Conservation (phyloP, 108 stramenopile species). For the Stephanodiscus triporus region DNA sequence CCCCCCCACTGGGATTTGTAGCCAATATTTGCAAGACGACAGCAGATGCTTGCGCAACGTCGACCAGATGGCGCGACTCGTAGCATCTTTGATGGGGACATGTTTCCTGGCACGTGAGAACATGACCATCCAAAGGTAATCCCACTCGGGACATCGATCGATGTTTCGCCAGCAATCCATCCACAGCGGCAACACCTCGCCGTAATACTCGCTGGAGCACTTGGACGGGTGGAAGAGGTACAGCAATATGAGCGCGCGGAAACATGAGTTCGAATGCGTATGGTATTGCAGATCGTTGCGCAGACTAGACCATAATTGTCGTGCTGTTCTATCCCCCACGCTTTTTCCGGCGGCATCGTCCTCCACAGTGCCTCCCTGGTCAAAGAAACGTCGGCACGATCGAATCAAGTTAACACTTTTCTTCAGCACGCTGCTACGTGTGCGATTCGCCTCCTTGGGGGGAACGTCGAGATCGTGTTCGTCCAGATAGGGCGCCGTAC, state of each 20-base stretch:
- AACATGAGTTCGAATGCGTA: conserved; percentile 86
- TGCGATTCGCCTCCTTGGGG: conserved; percentile 60
- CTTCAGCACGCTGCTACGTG: conserved; percentile 62
- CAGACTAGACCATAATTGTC: conserved; percentile 73
- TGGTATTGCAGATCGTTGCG: conserved; percentile 71
- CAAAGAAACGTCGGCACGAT: conserved; percentile 78
- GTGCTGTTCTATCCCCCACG: conserved; percentile 58
- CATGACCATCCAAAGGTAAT: conserved; percentile 84
- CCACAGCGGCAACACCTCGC: conserved; percentile 71
- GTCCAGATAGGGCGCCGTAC: conserved; percentile 84
- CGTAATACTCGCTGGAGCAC: conserved; percentile 66
- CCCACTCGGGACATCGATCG: conserved; percentile 88
- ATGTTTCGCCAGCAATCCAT: conserved; percentile 80
- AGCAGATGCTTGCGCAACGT: conserved; percentile 71
- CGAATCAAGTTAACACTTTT: conserved; percentile 81
- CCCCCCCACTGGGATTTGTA: conserved; percentile 85
- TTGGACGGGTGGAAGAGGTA: conserved; percentile 86
- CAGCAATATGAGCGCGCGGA: conserved; percentile 73
- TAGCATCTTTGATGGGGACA: conserved; percentile 52
- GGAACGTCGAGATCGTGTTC: conserved; percentile 68
- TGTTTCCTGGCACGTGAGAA: conserved; percentile 85
- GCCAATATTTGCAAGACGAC: conserved; percentile 81
- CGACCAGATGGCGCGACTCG: conserved; percentile 57
- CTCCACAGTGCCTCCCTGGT: conserved; percentile 58
- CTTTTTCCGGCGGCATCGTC: conserved; percentile 5